Conservation (phyloP, 2,329 filamentous ascomycete species). For the Fusarium fracticaudum region DNA sequence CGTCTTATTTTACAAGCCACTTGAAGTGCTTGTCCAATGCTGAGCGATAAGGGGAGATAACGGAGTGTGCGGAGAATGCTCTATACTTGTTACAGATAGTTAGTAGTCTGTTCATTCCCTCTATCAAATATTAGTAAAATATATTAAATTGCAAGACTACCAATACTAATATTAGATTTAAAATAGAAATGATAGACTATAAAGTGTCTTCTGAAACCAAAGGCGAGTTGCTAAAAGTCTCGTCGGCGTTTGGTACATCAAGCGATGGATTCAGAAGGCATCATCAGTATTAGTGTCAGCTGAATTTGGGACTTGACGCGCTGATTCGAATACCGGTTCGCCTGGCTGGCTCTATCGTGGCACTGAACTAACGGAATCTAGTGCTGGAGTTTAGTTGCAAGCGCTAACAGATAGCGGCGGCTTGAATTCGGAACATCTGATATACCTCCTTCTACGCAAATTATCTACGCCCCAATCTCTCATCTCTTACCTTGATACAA, state of each 20-base stretch:
- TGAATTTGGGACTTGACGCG: too few species aligned
- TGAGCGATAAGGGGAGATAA: background rate
- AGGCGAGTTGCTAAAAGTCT: too few species aligned
- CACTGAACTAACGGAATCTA: background rate
- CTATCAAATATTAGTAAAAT: fast-evolving
- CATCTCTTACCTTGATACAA: too few species aligned
- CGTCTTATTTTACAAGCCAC: background rate
- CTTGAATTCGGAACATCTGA: background rate
- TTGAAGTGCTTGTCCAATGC: fast-evolving
- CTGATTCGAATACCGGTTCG: too few species aligned
- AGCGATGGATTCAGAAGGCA: background rate
- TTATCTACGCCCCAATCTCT: too few species aligned
- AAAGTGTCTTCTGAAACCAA: too few species aligned
- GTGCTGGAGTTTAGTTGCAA: background rate
- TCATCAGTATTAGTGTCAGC: background rate
- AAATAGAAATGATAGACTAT: too few species aligned
- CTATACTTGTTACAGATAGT: background rate
- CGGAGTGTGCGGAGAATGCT: background rate
- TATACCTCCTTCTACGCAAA: too few species aligned
- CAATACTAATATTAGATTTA: too few species aligned
- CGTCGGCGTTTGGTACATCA: background rate
- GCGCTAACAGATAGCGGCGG: background rate
- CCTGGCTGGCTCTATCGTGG: too few species aligned
- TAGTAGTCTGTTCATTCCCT: background rate
- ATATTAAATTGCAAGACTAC: background rate